phyloP scores from a whole-genome alignment of 345 rosid species.

The Heritiera fomes region DNA sequence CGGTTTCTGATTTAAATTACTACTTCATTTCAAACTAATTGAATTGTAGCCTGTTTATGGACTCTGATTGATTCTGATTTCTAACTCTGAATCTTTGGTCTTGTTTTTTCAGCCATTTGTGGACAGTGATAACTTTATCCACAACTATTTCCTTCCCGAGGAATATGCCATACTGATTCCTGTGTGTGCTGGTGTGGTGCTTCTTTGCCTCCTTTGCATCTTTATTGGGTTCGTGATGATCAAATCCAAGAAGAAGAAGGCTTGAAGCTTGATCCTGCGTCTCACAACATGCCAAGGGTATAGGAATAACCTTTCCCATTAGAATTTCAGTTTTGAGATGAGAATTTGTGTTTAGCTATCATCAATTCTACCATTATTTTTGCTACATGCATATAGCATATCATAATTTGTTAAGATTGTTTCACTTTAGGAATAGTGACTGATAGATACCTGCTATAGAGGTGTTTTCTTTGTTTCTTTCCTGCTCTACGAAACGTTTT shows the following conservation, averaged over 20 bases:
- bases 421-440: neutral
- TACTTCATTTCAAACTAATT: neutral
- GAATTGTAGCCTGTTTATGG: neutral
- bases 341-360: neutral
- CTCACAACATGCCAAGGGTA: neutral
- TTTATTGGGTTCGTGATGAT: constrained; percentile 80
- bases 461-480: neutral
- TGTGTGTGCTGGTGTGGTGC: constrained; percentile 65
- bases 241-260: constrained; percentile 84
- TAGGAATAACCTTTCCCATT: neutral
- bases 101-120: constrained; percentile 78
- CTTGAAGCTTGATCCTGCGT: constrained; percentile 45
- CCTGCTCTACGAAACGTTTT: neutral
- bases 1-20: constrained; percentile 21
- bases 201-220: constrained; percentile 60
- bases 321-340: neutral
- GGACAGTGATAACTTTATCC: constrained; percentile 80
- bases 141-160: constrained; percentile 80
- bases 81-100: neutral
- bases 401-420: constrained; percentile 9
- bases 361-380: neutral
- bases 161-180: constrained; percentile 85
- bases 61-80: neutral
- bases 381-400: neutral
- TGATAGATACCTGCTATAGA: neutral